phyloP scores from a whole-genome alignment of 2,329 filamentous ascomycete species.

The Hortaea werneckii region DNA sequence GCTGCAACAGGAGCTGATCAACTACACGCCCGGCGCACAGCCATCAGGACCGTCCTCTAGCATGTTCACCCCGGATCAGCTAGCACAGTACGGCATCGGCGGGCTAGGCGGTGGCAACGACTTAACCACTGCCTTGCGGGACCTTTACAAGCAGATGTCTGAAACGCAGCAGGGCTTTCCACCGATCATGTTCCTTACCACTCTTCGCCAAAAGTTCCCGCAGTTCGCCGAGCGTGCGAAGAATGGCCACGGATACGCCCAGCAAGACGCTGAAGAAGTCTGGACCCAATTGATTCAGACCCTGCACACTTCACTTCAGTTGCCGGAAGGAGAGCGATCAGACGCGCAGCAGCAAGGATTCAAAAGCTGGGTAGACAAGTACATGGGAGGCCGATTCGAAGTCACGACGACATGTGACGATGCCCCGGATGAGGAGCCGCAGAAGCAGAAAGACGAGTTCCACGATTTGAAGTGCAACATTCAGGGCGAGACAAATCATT shows the following conservation, averaged over 20 bases:
- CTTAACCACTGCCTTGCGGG: conserved; percentile 65
- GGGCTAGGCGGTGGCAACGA: conserved; percentile 54
- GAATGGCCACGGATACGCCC: conserved; percentile 75
- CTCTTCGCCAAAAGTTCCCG: conserved; percentile 69
- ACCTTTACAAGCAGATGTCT: conserved; percentile 81
- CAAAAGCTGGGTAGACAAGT: conserved; percentile 60
- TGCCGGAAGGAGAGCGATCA: conserved; percentile 43
- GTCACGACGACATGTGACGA: conserved; percentile 78
- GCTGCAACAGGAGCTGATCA: conserved; percentile 66
- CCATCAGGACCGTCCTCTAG: conserved; percentile 14
- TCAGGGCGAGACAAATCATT: conserved; percentile 72
- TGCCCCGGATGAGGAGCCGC: conserved; percentile 62
- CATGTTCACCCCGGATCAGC: conserved; percentile 25
- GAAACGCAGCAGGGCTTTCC: conserved; percentile 80
- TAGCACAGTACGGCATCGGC: conserved; percentile 44
- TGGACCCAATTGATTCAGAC: conserved; percentile 92
- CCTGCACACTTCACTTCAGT: conserved; percentile 65
- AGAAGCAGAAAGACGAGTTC: conserved; percentile 63
- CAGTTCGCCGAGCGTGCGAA: conserved; percentile 88
- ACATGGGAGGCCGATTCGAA: conserved; percentile 74
- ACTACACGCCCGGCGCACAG: conserved; percentile 40
- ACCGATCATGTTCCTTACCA: conserved; percentile 71
- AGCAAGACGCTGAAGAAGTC: conserved; percentile 96
- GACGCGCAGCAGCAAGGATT: conserved; percentile 47
- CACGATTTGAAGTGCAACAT: conserved; percentile 96